These are phyloP conservation scores for Arachnomyces sp. DNA, from an alignment of 2,329 filamentous ascomycete genomes.

Conservation along the genomic window DNA sequence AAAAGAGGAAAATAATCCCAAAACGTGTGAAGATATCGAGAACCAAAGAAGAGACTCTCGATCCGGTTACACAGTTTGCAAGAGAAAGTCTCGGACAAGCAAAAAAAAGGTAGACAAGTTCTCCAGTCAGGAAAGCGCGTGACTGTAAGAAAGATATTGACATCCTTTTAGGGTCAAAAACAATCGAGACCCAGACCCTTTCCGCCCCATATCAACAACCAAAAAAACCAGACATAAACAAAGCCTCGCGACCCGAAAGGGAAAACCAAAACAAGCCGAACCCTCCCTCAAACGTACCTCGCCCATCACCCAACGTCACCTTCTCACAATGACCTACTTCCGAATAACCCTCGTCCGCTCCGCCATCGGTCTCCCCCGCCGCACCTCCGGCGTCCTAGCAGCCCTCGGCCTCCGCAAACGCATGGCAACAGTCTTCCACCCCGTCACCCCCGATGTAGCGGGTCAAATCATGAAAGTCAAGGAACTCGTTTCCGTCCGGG, in stretches of 20 bases:
- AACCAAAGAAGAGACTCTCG: too few species aligned
- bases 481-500: constrained; percentile 74
- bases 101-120: too few species aligned
- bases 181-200: constrained; percentile 2
- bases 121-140: too few species aligned
- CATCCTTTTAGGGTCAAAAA: background rate
- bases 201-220: constrained; percentile 3
- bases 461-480: constrained; percentile 93
- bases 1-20: too few species aligned
- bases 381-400: constrained; percentile 69
- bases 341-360: constrained; percentile 84
- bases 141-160: too few species aligned
- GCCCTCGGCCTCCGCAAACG: constrained; percentile 80
- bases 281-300: background rate
- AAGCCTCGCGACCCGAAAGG: background rate
- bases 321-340: constrained; percentile 63
- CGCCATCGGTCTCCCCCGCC: constrained; percentile 75
- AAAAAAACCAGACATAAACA: constrained; percentile 5
- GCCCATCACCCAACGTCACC: background rate
- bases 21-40: too few species aligned
- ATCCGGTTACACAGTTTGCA: too few species aligned
- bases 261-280: background rate
- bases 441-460: constrained; percentile 68
- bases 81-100: too few species aligned
- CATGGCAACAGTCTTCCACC: constrained; percentile 81